These are phyloP conservation scores for Aspergillus fructus DNA, from an alignment of 2,329 filamentous ascomycete genomes.

Conservation along the genomic window DNA sequence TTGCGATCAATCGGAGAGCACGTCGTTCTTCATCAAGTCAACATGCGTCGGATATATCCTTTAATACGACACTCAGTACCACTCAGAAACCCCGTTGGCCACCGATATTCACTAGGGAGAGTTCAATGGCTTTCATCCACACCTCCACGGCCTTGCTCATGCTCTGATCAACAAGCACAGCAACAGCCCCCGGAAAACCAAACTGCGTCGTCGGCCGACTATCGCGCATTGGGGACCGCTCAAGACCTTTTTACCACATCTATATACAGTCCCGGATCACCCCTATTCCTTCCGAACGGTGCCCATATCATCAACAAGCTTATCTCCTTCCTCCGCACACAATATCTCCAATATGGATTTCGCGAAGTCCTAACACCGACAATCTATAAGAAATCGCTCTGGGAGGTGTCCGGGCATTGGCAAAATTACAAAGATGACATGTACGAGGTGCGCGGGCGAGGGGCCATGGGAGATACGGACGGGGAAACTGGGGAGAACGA, in stretches of 20 bases:
- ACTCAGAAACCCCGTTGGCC: neutral
- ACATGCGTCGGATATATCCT: conserved; percentile 22
- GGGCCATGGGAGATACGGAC: conserved; percentile 44
- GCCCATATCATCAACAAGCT: conserved; percentile 81
- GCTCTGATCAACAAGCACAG: conserved; percentile 24
- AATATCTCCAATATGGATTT: conserved; percentile 83
- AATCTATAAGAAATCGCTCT: conserved; percentile 85
- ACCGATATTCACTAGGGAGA: conserved; percentile 1
- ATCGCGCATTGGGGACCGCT: conserved; percentile 49
- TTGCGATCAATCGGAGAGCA: neutral
- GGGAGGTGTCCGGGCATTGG: conserved; percentile 83
- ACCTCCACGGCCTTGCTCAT: conserved; percentile 27
- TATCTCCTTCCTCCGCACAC: conserved; percentile 75
- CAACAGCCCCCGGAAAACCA: conserved; percentile 2
- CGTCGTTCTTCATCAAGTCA: neutral
- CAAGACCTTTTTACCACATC: conserved; percentile 80
- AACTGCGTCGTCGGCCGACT: conserved; percentile 44
- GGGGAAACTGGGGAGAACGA: conserved; percentile 59
- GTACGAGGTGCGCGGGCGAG: conserved; percentile 70
- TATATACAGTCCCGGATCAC: conserved; percentile 78
- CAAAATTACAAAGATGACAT: conserved; percentile 91
- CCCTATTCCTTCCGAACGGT: conserved; percentile 80
- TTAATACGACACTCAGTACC: conserved; percentile 10
- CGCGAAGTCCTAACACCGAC: conserved; percentile 86
- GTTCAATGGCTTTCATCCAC: conserved; percentile 25